phyloP scores from a whole-genome alignment of 805 yeast species.

The Hanseniaspora vineae region DNA sequence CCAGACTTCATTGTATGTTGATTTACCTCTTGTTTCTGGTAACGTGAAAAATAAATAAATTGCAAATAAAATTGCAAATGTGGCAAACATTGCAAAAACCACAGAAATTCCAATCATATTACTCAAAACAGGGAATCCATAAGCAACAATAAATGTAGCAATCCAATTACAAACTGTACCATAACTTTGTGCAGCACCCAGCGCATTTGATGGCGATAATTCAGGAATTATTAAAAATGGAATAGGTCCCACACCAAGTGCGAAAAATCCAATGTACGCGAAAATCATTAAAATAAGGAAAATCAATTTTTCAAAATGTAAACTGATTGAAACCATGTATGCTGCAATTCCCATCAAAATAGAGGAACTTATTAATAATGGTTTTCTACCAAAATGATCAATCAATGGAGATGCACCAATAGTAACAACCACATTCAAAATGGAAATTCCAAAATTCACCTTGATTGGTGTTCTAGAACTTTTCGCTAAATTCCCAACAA shows the following conservation, averaged over 20 bases:
- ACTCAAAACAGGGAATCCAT: constrained; percentile 63
- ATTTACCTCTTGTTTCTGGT: constrained; percentile 69
- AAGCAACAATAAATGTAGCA: constrained; percentile 75
- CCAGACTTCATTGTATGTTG: constrained; percentile 61
- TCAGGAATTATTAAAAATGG: constrained; percentile 85
- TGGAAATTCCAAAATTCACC: constrained; percentile 65
- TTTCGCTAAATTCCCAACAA: constrained; percentile 39
- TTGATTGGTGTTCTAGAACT: constrained; percentile 53
- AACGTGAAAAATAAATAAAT: constrained; percentile 33
- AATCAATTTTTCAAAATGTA: constrained; percentile 32
- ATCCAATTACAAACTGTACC: constrained; percentile 89
- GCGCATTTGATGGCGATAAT: constrained; percentile 69
- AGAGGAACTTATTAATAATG: constrained; percentile 54
- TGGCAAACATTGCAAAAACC: constrained; percentile 62
- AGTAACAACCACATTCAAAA: constrained; percentile 65
- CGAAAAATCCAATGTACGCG: constrained; percentile 71
- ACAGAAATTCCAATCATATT: constrained; percentile 51
- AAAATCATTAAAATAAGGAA: constrained; percentile 54
- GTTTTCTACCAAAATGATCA: constrained; percentile 66
- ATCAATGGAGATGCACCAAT: constrained; percentile 59
- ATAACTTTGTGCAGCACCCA: constrained; percentile 81
- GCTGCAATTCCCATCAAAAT: constrained; percentile 56
- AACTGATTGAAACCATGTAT: constrained; percentile 52
- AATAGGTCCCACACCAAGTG: constrained; percentile 89
- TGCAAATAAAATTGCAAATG: constrained; percentile 38